phyloP scores from a whole-genome alignment of 2,329 filamentous ascomycete genomes.

The Graphilbum ipis-grandicollis region DNA sequence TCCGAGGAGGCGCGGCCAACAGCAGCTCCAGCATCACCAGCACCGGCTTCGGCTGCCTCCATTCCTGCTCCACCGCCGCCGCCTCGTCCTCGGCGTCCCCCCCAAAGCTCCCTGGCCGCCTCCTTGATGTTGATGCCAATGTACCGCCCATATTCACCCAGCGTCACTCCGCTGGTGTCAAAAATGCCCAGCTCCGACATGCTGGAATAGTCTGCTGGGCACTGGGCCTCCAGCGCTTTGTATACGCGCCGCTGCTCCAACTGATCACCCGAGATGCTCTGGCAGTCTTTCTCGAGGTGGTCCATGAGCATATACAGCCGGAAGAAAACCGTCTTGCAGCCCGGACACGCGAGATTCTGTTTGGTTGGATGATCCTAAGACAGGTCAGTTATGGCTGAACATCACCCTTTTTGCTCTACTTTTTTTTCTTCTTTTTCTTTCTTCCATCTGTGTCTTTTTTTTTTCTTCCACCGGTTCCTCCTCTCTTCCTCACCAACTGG shows the following conservation, averaged over 20 bases:
- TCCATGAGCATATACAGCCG: slow-evolving; percentile 20
- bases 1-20: background rate
- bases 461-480: too few relatives aligned
- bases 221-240: slow-evolving; percentile 11
- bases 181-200: slow-evolving; percentile 4
- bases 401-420: background rate
- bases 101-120: background rate
- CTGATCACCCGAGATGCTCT: slow-evolving; percentile 12
- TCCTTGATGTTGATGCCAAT: slow-evolving; percentile 7
- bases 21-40: background rate
- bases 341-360: slow-evolving; percentile 28
- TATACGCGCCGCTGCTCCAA: slow-evolving; percentile 6
- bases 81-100: background rate
- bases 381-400: too few relatives aligned
- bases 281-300: slow-evolving; percentile 29
- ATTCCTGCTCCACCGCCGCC: background rate
- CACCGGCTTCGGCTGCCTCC: background rate
- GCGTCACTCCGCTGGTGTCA: slow-evolving; percentile 2
- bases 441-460: too few relatives aligned
- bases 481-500: slow-evolving; percentile 14
- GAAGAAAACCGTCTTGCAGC: slow-evolving; percentile 22
- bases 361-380: slow-evolving; percentile 21
- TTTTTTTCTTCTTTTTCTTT: background rate
- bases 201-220: background rate
- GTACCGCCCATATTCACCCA: slow-evolving; percentile 7